A percentile compares a stretch with the other conserved stretches of the same genome.
phyloP scores from a whole-genome alignment of 1,284 basidiomycete genomes.

The Rhodotorula mucilaginosa region DNA sequence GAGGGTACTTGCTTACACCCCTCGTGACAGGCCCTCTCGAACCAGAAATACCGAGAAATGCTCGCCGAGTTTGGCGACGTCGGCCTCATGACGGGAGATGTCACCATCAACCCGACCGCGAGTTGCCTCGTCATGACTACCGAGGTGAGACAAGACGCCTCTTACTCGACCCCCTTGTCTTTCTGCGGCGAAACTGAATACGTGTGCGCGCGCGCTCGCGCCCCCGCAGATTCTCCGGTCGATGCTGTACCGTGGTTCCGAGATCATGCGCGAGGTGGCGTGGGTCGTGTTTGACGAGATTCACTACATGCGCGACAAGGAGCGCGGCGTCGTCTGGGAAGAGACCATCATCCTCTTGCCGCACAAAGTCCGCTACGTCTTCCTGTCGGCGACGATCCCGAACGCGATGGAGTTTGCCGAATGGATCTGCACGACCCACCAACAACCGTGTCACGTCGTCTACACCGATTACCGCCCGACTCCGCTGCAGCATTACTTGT shows the following conservation, averaged over 20 bases:
- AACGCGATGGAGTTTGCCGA: conserved; percentile 99
- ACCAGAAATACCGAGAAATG: conserved; percentile 99
- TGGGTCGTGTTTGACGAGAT: conserved; percentile 99
- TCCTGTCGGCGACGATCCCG: conserved; percentile 98
- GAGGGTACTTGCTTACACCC: no score
- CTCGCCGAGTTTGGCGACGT: conserved; percentile 95
- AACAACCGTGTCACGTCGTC: conserved; percentile 98
- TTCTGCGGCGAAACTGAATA: not conserved
- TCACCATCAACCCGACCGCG: conserved; percentile 97
- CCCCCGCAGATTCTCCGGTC: conserved; percentile 81
- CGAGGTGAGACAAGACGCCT: conserved; percentile 61
- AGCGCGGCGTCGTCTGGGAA: conserved; percentile 63
- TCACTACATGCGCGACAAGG: conserved; percentile 98
- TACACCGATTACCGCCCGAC: conserved; percentile 99
- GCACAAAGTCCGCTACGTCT: conserved; percentile 93
- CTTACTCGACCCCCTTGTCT: no score
- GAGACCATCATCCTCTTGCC: conserved; percentile 95
- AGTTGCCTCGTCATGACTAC: conserved; percentile 99
- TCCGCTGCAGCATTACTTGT: conserved; percentile 96
- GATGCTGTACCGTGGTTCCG: conserved; percentile 97
- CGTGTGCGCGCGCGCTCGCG: no score
- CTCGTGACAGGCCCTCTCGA: conserved; percentile 74
- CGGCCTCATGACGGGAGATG: conserved; percentile 98
- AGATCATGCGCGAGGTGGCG: conserved; percentile 98
- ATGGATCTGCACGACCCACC: conserved; percentile 96